These are phyloP conservation scores for Stephania cephalantha DNA, from an alignment of 164 flowering plant species.

Conservation along the genomic window DNA sequence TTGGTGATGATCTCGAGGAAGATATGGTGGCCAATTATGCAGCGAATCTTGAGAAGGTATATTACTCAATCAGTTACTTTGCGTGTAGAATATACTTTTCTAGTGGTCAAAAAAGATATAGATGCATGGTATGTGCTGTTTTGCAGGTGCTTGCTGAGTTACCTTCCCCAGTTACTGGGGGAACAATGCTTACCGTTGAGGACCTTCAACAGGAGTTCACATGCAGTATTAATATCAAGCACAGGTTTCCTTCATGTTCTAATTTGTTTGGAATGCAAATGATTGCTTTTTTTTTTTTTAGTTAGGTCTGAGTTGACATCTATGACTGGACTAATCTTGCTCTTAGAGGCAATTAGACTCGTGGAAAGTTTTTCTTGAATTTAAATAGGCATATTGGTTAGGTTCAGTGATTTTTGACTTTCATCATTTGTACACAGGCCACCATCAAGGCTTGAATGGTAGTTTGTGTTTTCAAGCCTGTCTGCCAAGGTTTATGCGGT, in stretches of 20 bases:
- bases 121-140: conserved; percentile 7
- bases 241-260: conserved; percentile 41
- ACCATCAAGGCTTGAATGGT: background rate
- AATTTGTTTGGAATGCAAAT: background rate
- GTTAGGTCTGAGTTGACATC: background rate
- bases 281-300: background rate
- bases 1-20: conserved; percentile 92
- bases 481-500: background rate
- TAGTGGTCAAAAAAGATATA: background rate
- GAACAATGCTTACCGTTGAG: conserved; percentile 70
- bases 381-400: background rate
- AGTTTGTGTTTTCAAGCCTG: background rate
- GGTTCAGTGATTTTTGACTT: background rate
- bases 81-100: background rate
- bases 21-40: conserved; percentile 64
- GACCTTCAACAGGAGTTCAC: conserved; percentile 83
- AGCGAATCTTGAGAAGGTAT: conserved; percentile 83
- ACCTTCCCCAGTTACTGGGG: conserved; percentile 71
- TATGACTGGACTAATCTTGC: background rate
- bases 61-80: background rate
- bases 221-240: conserved; percentile 80
- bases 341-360: background rate
- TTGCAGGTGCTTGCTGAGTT: conserved; percentile 68
- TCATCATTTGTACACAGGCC: background rate
- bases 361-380: background rate